Evolutionary conservation across 208 protist genomes (phyloP), one percentile per base, ranked within the genome.

Genomic region (Eutreptiella sp.): DNA sequence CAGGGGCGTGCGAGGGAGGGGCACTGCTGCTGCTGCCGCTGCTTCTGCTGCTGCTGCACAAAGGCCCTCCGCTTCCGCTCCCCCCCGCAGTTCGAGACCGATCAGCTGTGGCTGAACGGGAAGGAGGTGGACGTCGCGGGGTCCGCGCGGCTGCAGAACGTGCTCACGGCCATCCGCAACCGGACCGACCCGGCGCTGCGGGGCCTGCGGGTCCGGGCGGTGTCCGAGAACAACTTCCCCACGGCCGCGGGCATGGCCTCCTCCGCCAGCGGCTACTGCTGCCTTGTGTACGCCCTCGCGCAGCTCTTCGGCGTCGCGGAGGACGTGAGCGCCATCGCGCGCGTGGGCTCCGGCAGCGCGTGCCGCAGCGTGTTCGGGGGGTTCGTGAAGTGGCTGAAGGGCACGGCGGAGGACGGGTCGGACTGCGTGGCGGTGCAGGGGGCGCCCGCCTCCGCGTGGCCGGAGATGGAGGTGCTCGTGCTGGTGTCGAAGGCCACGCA

Each of bases 211-310:
- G 83, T 93, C 31, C 87, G 89, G 64, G 93, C 98, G 48, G 78
- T 81, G 27, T 96, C 92, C 14, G 74, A 86, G 36, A 99, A 99
- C 82, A 97, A 97, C 77, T 99, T 99, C 57, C 97, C 96, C 26
- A 99, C 97, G 14, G 97, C 96, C 1, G 96, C 95, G 32, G 96
- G 97, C 29, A 90, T 99, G 67, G 97, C 97, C 1, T 98, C 95
- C 5, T 98, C 93, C 0, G 96, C 97, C 1, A 94, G 90, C 60
- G 97, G 95, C 26, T 97, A 94, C 76, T 95, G 89, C 33, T 94
- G 91, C 41, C 75, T 98, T 9, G 85, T 85, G 0, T 85, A 77
- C 21, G 83, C 83, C 1, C 76, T 95, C 0, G 79, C 81, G 11
- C 79, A 80, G 43, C 72, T 72, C 0, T 89, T 80, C 57, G 24